Conservation (phyloP, 305 asterid genomes). For the Nicotiana rustica region DNA sequence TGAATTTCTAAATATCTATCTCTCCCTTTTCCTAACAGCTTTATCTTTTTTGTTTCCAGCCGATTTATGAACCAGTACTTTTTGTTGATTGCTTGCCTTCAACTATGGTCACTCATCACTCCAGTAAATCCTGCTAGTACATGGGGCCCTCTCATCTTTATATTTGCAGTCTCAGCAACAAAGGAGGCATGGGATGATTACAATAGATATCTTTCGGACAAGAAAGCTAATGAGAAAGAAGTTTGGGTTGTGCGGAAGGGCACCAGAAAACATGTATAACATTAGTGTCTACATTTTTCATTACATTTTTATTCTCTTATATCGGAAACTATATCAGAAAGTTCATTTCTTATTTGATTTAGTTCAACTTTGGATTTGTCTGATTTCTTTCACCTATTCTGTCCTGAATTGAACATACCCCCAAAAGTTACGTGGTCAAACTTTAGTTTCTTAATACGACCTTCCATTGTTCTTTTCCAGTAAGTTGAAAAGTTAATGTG, state of each 20-base stretch:
- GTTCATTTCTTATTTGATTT: not conserved
- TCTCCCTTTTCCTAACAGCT: constrained; percentile 41
- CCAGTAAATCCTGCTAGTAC: constrained; percentile 99
- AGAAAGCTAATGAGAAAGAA: constrained; percentile 95
- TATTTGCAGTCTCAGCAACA: constrained; percentile 96
- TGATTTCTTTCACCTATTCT: constrained; percentile 22
- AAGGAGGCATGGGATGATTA: constrained; percentile 99
- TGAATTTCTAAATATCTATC: constrained; percentile 27
- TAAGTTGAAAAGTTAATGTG: constrained; percentile 29
- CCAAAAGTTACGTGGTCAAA: constrained; percentile 9
- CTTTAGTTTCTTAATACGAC: constrained; percentile 21
- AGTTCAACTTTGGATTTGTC: constrained; percentile 22
- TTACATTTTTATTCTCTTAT: constrained; percentile 14
- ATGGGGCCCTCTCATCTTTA: constrained; percentile 98
- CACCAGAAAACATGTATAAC: constrained; percentile 75
- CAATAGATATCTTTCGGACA: constrained; percentile 91
- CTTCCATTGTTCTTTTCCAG: not conserved
- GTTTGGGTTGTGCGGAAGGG: constrained; percentile 94
- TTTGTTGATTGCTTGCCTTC: constrained; percentile 98
- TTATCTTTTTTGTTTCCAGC: constrained; percentile 60
- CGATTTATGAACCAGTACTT: constrained; percentile 99
- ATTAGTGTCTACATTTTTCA: constrained; percentile 27
- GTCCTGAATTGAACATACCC: constrained; percentile 21
- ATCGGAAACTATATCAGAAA: constrained; percentile 4
- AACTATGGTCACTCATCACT: constrained; percentile 97